Conservation (phyloP, 768 basidiomycete genomes). For the Neoboletus brunneissimus region DNA sequence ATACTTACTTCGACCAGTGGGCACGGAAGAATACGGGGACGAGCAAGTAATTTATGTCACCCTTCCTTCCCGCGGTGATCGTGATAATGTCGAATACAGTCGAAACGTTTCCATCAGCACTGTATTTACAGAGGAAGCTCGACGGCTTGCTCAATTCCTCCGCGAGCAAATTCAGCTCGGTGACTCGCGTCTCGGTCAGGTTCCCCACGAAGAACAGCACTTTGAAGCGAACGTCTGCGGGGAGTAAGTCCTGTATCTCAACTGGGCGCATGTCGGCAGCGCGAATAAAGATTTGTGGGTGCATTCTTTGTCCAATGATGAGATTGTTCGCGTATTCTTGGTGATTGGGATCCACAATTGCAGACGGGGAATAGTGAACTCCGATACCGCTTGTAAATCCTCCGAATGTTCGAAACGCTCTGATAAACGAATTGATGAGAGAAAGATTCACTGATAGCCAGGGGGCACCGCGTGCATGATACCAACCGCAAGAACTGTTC, state of each 20-base stretch:
- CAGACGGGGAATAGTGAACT: constrained; percentile 39
- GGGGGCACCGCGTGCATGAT: not conserved
- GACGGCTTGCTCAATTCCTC: constrained; percentile 25
- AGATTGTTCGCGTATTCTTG: constrained; percentile 34
- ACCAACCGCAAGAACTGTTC: constrained; percentile 37
- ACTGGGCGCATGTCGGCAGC: constrained; percentile 36
- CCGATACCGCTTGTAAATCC: constrained; percentile 39
- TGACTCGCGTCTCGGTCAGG: constrained; percentile 19
- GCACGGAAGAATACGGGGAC: constrained; percentile 35
- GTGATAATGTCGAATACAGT: constrained; percentile 34
- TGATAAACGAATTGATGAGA: constrained; percentile 12
- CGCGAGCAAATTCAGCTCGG: constrained; percentile 26
- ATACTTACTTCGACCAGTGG: constrained; percentile 44
- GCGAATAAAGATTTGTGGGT: constrained; percentile 34
- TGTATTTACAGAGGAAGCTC: constrained; percentile 31
- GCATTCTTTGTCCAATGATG: constrained; percentile 39
- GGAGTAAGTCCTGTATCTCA: constrained; percentile 42
- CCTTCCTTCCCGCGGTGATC: constrained; percentile 31
- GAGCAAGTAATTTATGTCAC: constrained; percentile 31
- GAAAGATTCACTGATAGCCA: not conserved
- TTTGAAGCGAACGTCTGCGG: constrained; percentile 39
- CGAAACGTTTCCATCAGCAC: constrained; percentile 14
- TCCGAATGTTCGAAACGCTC: constrained; percentile 38
- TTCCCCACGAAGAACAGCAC: constrained; percentile 35
- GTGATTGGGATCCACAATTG: constrained; percentile 32